Evolutionary conservation across 2,329 filamentous ascomycete species (phyloP).

Genomic region (Tolypocladium ophioglossoides): DNA sequence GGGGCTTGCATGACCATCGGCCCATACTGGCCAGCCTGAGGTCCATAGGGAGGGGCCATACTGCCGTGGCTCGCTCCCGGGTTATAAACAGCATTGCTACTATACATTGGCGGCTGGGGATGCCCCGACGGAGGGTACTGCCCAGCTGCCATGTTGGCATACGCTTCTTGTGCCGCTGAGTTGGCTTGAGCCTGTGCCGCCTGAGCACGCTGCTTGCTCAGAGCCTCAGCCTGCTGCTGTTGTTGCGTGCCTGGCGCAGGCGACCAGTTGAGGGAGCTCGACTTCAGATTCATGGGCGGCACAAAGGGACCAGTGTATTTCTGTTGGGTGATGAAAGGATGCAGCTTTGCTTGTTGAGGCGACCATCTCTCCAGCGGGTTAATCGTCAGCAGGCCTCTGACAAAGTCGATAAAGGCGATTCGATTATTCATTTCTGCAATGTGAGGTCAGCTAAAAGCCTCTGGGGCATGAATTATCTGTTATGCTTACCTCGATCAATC

Average conservation of each 20-base stretch:
- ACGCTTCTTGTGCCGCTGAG: constrained; percentile 56
- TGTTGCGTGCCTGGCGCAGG: constrained; percentile 90
- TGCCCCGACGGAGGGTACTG: constrained; percentile 37
- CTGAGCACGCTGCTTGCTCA: constrained; percentile 83
- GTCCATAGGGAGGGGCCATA: constrained; percentile 63
- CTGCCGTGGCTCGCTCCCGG: constrained; percentile 36
- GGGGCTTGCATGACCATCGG: constrained; percentile 63
- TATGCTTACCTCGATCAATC: constrained; percentile 72
- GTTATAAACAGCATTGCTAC: constrained; percentile 73
- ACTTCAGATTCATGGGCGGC: constrained; percentile 92
- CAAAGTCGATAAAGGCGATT: constrained; percentile 95
- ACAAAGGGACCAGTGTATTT: constrained; percentile 96
- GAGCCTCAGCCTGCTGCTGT: constrained; percentile 86
- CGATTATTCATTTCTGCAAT: constrained; percentile 92
- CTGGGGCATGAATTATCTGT: background rate
- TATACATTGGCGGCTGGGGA: constrained; percentile 60
- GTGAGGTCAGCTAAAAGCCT: background rate
- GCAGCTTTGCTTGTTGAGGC: constrained; percentile 90
- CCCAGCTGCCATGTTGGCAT: constrained; percentile 37
- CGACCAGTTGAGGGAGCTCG: constrained; percentile 73
- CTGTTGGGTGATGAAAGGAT: constrained; percentile 97
- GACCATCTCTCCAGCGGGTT: constrained; percentile 97
- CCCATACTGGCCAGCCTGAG: constrained; percentile 60
- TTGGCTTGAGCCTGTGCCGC: constrained; percentile 61
- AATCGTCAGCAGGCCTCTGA: constrained; percentile 82